Evolutionary conservation across 2,329 filamentous ascomycete genomes (phyloP).

Genomic region (Domatiomyces catenatus): DNA sequence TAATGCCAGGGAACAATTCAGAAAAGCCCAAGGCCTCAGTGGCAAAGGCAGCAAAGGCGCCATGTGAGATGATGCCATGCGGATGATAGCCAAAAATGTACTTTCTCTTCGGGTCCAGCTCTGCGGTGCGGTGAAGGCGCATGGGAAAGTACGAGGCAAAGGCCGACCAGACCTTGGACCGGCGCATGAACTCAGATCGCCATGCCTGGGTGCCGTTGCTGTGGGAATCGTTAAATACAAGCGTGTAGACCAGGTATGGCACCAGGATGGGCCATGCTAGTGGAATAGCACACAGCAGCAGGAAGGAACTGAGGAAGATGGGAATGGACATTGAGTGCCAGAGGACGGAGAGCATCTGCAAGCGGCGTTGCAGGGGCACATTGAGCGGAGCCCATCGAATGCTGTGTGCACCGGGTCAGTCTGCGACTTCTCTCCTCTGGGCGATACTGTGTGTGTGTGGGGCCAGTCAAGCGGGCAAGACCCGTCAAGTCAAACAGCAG

Average conservation of each 20-base stretch:
- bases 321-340: conserved; percentile 58
- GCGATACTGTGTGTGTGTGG: too few species aligned
- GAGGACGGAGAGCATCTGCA: conserved; percentile 66
- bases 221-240: conserved; percentile 58
- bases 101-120: conserved; percentile 65
- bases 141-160: conserved; percentile 91
- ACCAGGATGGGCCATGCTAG: conserved; percentile 70
- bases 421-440: too few species aligned
- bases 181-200: conserved; percentile 60
- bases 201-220: conserved; percentile 60
- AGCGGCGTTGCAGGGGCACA: conserved; percentile 52
- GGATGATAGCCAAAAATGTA: conserved; percentile 97
- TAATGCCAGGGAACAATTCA: conserved; percentile 83
- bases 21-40: conserved; percentile 81
- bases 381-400: conserved; percentile 75
- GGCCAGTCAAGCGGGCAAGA: background rate
- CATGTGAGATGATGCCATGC: conserved; percentile 92
- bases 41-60: conserved; percentile 81
- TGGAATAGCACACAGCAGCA: conserved; percentile 79
- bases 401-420: conserved; percentile 22
- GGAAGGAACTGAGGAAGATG: conserved; percentile 63
- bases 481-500: background rate
- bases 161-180: conserved; percentile 63
- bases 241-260: conserved; percentile 67
- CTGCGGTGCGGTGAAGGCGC: conserved; percentile 66